These are phyloP conservation scores for Cytauxzoon felis DNA, from an alignment of 169 alveolate species.

Conservation along the genomic window DNA sequence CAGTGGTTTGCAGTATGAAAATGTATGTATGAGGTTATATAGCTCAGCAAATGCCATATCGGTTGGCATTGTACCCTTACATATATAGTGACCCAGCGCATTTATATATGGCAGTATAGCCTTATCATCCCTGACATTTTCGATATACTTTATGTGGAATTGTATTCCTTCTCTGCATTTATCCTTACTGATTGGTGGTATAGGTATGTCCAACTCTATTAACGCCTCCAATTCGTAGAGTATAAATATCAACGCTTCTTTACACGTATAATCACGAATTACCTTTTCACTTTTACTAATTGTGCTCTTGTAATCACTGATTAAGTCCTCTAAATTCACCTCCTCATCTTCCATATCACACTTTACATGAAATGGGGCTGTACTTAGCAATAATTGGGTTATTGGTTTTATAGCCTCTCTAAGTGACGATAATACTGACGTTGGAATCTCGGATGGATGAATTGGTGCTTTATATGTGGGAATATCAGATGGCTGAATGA, in stretches of 20 bases:
- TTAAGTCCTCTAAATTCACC: constrained; percentile 6
- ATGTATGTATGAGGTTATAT: constrained; percentile 60
- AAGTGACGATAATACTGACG: too few species aligned
- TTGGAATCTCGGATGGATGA: too few species aligned
- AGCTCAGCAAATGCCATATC: constrained; percentile 70
- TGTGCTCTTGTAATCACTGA: constrained; percentile 5
- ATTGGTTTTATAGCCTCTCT: too few species aligned
- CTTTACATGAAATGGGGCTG: too few species aligned
- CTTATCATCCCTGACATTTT: constrained; percentile 43
- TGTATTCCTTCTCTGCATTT: constrained; percentile 62
- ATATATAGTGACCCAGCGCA: constrained; percentile 69
- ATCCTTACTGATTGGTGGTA: constrained; percentile 54
- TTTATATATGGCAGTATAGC: constrained; percentile 69
- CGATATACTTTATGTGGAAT: constrained; percentile 64
- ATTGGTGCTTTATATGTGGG: too few species aligned
- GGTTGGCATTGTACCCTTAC: constrained; percentile 69
- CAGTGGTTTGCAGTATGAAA: constrained; percentile 63
- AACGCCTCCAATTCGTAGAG: constrained; percentile 67
- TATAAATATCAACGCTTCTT: constrained; percentile 69
- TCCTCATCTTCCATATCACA: constrained; percentile 1
- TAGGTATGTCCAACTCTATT: constrained; percentile 68
- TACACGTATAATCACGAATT: constrained; percentile 65
- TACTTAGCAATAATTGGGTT: too few species aligned
- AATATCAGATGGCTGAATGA: too few species aligned
- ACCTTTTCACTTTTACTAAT: constrained; percentile 20